Percentiles rank a stretch among this genome's conserved stretches.
Conservation (phyloP, 2,329 filamentous ascomycete genomes). For the Calonectria honghensis region DNA sequence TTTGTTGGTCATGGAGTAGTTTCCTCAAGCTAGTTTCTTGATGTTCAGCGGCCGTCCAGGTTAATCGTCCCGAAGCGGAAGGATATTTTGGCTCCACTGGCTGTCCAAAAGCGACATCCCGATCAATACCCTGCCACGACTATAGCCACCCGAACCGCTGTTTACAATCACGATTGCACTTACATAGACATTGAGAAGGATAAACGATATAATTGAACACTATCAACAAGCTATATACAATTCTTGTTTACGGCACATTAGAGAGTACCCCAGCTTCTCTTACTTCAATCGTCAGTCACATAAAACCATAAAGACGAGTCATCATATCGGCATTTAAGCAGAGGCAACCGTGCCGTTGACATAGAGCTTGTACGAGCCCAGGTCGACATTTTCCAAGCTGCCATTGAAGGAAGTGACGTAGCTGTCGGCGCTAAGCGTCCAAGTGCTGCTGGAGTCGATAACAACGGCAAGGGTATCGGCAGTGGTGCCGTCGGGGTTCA, state of each 20-base stretch:
- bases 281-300: background rate
- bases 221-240: background rate
- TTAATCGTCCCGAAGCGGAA: too few species aligned
- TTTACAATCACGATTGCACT: background rate
- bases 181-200: background rate
- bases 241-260: background rate
- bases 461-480: conserved; percentile 24
- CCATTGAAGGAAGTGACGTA: conserved; percentile 37
- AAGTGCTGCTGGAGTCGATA: conserved; percentile 36
- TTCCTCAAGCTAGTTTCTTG: too few species aligned
- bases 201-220: background rate
- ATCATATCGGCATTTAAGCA: conserved; percentile 1
- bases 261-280: background rate
- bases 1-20: too few species aligned
- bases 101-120: too few species aligned
- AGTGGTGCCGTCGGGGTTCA: conserved; percentile 34
- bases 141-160: background rate
- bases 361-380: conserved; percentile 39
- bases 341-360: conserved; percentile 35
- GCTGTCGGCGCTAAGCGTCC: conserved; percentile 36
- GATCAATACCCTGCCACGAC: background rate
- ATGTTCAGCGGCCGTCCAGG: too few species aligned
- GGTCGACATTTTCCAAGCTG: conserved; percentile 36
- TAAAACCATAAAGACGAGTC: background rate
- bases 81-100: too few species aligned